Conservation (phyloP, 2,329 filamentous ascomycete genomes). For the Rugonectria rugulosa region DNA sequence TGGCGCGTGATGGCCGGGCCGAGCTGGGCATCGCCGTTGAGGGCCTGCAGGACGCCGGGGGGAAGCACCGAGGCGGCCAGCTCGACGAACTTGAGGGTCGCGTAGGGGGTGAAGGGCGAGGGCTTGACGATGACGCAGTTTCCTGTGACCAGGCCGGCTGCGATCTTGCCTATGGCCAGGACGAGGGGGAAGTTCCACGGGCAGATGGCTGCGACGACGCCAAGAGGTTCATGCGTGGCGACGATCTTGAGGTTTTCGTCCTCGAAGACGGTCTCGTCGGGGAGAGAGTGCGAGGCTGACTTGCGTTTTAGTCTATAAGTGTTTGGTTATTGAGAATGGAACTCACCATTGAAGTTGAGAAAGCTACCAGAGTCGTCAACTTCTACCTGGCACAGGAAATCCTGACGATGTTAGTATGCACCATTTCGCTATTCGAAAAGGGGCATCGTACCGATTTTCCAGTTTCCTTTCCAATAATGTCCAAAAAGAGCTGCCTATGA, state of each 20-base stretch:
- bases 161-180: constrained; percentile 57
- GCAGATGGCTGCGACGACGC: not conserved
- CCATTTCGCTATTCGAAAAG: not conserved
- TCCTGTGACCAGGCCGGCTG: constrained; percentile 58
- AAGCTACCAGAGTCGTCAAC: not conserved
- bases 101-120: constrained; percentile 63
- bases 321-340: not conserved
- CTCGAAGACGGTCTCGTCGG: not conserved
- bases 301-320: too few relatives aligned
- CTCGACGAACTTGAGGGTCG: constrained; percentile 63
- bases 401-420: not conserved
- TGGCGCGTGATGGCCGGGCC: constrained; percentile 64
- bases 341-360: not conserved
- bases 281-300: not conserved
- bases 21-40: constrained; percentile 67
- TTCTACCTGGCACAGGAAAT: not conserved
- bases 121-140: constrained; percentile 58
- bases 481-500: not conserved
- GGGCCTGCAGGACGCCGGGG: constrained; percentile 64
- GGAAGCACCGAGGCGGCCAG: constrained; percentile 58
- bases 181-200: not conserved
- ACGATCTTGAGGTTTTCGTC: not conserved
- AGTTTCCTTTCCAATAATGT: not conserved
- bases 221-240: not conserved
- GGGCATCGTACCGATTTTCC: not conserved